A percentile compares a stretch with the other conserved stretches of the same genome.
These are phyloP conservation scores for Blastocystis sp. DNA, from an alignment of 352 stramenopile species.

Conservation along the genomic window DNA sequence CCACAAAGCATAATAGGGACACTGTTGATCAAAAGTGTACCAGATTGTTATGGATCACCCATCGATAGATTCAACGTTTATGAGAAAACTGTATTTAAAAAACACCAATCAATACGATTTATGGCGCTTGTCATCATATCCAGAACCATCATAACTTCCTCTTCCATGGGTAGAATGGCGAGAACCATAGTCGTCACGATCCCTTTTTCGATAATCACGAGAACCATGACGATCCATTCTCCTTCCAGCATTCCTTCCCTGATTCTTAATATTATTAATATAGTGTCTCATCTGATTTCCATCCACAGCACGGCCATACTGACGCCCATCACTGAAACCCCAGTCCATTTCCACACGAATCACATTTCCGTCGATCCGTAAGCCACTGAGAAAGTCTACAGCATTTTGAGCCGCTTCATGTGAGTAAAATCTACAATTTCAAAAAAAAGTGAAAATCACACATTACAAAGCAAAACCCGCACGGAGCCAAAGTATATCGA, in stretches of 20 bases:
- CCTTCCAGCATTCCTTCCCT: not conserved
- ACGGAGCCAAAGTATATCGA: slow-evolving; percentile 87
- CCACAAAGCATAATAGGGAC: not conserved
- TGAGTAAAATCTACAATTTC: slow-evolving; percentile 69
- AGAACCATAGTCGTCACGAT: not conserved
- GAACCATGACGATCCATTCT: not conserved
- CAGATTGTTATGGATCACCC: not conserved
- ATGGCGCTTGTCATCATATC: not conserved
- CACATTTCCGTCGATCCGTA: slow-evolving; percentile 78
- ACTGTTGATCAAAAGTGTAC: too few relatives aligned
- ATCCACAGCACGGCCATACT: slow-evolving; percentile 76
- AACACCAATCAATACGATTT: not conserved
- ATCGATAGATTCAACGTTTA: not conserved
- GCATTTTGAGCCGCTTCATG: slow-evolving; percentile 74
- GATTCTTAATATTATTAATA: slow-evolving; percentile 37
- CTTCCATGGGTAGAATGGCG: not conserved
- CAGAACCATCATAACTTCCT: not conserved
- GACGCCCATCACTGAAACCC: slow-evolving; percentile 75
- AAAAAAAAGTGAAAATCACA: slow-evolving; percentile 67
- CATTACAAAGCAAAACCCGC: slow-evolving; percentile 95
- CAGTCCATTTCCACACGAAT: slow-evolving; percentile 81
- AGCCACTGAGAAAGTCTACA: slow-evolving; percentile 76
- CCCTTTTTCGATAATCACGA: not conserved
- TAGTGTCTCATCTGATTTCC: slow-evolving; percentile 75
- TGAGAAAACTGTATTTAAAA: not conserved